phyloP scores from a whole-genome alignment of 2,329 filamentous ascomycete species.

The Cercospora citrullina region DNA sequence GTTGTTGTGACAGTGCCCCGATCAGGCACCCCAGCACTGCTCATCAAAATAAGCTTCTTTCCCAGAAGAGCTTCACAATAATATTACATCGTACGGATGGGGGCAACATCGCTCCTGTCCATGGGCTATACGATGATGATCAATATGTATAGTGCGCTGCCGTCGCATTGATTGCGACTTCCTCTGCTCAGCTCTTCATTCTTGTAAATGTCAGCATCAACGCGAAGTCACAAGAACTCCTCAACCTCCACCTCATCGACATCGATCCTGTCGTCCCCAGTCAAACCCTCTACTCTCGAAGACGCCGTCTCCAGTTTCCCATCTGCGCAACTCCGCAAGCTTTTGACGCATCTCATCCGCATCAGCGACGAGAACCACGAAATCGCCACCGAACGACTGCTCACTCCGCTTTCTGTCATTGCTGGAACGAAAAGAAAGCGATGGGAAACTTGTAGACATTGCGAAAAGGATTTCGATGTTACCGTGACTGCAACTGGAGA shows the following conservation, averaged over 20 bases:
- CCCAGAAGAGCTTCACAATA: not conserved
- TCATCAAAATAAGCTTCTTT: not conserved
- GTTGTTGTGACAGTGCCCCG: not conserved
- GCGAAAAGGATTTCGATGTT: not conserved
- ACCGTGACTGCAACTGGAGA: not conserved
- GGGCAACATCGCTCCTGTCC: not conserved
- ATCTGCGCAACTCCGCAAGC: not conserved
- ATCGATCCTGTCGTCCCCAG: not conserved
- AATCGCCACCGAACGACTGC: not conserved
- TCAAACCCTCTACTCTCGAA: not conserved
- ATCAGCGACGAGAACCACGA: not conserved
- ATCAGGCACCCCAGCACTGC: not conserved
- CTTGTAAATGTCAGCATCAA: not conserved
- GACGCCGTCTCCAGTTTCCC: not conserved
- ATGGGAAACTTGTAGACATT: not conserved
- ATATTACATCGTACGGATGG: not conserved
- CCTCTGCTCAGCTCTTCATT: no score
- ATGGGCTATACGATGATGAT: not conserved
- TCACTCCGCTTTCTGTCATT: not conserved
- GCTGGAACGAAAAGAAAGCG: constrained; percentile 9
- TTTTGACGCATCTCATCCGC: not conserved
- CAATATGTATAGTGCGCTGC: not conserved
- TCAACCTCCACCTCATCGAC: not conserved
- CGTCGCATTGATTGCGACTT: not conserved
- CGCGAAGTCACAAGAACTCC: not conserved